Base-by-base conservation (phyloP, 208 protist species). In the Endotrypanum monterogeii region DNA sequence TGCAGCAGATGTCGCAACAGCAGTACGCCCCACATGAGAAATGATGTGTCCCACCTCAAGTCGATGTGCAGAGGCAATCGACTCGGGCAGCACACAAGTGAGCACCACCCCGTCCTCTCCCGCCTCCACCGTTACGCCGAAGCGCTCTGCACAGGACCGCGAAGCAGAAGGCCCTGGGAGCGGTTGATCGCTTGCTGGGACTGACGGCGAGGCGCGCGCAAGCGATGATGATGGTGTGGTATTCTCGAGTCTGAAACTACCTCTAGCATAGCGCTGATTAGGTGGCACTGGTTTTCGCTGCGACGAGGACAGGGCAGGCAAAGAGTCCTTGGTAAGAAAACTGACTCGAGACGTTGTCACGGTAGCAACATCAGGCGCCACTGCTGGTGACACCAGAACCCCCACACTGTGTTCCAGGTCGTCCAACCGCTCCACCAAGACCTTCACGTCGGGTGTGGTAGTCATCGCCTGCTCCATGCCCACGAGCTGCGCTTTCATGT, bases 41-140 rank as follows among this genome's bases (percentile, higher is more conserved):
- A 93, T 82, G 69, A 93, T 82, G 35, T 67, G 78, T 20, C 86
- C 86, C 18, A 66, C 62, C 11, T 56, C 25, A 16, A 93, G 68
- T 7, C 71, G 67, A 12, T 67, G 70, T n/a, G 60, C 41, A 12
- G 65, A 72, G 6, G 84, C 83, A 12, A 35, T 35, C 0, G 86
- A 93, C 50, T 70, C 74, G 23, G 77, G 60, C 23, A 20, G 46
- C 44, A 90, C 83, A 3, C 37, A 14, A 20, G 50, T 48, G 12
- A 93, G 74, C 61, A 83, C 77, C 16, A 93, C 62, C 30, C 88
- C 85, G n/a, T 89, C 81, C 65, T 72, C 78, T 0, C 50, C 74
- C 6, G 60, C 68, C 48, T 79, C 60, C 54, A 83, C 66, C 2
- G 28, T 16, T 6, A 86, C 70, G 25, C 74, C 77, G 1, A 86